Percentiles rank a stretch among this genome's conserved stretches.
Evolutionary conservation across 2,329 filamentous ascomycete species (phyloP).

Genomic region (Venturia asperata): DNA sequence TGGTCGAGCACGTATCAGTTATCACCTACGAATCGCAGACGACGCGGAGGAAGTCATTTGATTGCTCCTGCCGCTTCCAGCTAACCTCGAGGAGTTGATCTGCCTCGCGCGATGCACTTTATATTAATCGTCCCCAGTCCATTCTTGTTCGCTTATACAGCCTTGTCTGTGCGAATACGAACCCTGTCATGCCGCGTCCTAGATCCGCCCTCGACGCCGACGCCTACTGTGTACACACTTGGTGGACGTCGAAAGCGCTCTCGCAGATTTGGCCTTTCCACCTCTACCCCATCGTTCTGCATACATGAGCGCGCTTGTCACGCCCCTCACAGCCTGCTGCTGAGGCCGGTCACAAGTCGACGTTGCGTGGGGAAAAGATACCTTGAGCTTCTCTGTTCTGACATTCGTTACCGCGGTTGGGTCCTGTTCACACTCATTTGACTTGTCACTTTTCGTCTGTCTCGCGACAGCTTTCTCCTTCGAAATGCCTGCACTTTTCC

Average conservation of each 20-base stretch:
- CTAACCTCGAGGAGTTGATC: background rate
- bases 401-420: background rate
- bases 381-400: background rate
- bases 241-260: background rate
- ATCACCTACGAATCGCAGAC: background rate
- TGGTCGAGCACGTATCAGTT: background rate
- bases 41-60: background rate
- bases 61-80: background rate
- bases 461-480: background rate
- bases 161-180: background rate
- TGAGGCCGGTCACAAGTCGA: background rate
- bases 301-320: background rate
- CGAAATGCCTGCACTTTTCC: background rate
- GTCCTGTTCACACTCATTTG: background rate
- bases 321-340: background rate
- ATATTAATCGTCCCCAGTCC: constrained; percentile 9
- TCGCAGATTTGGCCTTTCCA: background rate
- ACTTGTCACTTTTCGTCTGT: background rate
- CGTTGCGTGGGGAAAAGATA: background rate
- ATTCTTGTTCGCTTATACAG: background rate
- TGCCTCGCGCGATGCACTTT: background rate
- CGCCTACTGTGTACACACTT: background rate
- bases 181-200: constrained; percentile 4
- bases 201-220: background rate
- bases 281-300: background rate